phyloP scores from a whole-genome alignment of 345 rosid species.

The Eucalyptus cloeziana region DNA sequence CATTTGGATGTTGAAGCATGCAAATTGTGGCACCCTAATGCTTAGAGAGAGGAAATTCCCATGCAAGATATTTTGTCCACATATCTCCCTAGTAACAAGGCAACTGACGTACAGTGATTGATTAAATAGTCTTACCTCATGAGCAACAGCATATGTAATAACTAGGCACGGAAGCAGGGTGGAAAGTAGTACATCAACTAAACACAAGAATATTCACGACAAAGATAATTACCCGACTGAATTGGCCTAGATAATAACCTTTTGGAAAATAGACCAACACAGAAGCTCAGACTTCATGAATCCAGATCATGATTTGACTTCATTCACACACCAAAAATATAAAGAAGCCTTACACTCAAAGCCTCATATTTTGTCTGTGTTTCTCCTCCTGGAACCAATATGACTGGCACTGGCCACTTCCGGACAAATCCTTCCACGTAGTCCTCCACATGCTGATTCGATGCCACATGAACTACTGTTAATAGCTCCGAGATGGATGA shows the following conservation, averaged over 20 bases:
- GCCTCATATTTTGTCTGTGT: conserved; percentile 60
- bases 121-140: background rate
- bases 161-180: background rate
- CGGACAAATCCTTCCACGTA: conserved; percentile 15
- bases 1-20: background rate
- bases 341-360: conserved; percentile 43
- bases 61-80: background rate
- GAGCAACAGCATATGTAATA: background rate
- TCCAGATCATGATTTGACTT: background rate
- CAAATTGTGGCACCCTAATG: background rate
- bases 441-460: conserved; percentile 60
- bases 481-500: conserved; percentile 32
- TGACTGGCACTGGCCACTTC: conserved; percentile 72
- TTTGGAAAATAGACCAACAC: background rate
- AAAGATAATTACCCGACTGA: background rate
- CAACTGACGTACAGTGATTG: background rate
- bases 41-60: background rate
- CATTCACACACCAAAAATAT: background rate
- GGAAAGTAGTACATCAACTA: background rate
- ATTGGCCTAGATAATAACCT: background rate
- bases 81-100: background rate
- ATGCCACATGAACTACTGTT: conserved; percentile 61
- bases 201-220: background rate
- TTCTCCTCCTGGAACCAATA: conserved; percentile 61
- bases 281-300: background rate